These are phyloP conservation scores for Anisogramma anomala DNA, from an alignment of 2,329 filamentous ascomycete species.

Conservation along the genomic window DNA sequence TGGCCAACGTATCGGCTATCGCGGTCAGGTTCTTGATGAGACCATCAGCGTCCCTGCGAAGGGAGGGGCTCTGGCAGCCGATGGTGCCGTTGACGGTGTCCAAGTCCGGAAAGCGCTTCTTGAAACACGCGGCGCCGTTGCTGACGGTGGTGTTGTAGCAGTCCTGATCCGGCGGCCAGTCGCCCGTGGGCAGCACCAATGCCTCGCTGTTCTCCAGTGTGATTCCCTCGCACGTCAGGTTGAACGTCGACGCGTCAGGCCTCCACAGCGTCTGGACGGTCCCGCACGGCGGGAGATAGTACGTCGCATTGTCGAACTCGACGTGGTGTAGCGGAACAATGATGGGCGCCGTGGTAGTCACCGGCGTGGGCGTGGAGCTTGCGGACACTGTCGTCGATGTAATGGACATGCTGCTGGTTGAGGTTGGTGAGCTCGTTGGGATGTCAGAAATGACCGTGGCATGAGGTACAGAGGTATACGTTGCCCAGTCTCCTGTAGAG, in stretches of 20 bases:
- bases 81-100: not conserved
- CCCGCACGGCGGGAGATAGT: constrained; percentile 3
- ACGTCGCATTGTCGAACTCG: not conserved
- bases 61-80: not conserved
- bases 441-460: too few species aligned
- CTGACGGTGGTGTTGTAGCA: not conserved
- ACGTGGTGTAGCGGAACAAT: constrained; percentile 1
- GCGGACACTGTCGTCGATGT: too few species aligned
- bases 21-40: not conserved
- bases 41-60: not conserved
- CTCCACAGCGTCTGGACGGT: constrained; percentile 3
- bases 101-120: not conserved
- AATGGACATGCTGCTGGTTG: too few species aligned
- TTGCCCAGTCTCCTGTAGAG: too few species aligned
- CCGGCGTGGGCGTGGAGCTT: not conserved
- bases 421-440: too few species aligned
- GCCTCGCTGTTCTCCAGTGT: not conserved
- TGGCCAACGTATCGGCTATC: constrained; percentile 1
- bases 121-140: constrained; percentile 1
- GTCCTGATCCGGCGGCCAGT: not conserved
- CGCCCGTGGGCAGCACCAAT: not conserved
- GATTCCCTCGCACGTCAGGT: not conserved
- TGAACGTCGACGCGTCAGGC: constrained; percentile 1
- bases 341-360: not conserved
- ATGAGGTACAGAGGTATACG: too few species aligned